These are phyloP conservation scores for Nitzschia inconspicua DNA, from an alignment of 108 stramenopile species.

Conservation along the genomic window DNA sequence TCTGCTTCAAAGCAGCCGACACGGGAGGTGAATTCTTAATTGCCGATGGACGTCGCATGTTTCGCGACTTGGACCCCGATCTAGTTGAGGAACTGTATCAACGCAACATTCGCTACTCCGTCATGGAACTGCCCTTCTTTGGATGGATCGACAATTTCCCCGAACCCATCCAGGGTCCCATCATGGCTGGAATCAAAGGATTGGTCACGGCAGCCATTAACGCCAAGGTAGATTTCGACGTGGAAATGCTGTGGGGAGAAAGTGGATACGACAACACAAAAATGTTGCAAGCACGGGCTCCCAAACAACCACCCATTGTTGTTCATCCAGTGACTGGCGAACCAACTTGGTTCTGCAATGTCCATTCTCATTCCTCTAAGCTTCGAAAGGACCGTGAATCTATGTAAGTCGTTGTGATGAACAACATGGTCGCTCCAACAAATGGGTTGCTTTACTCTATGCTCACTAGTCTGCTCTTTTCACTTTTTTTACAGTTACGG, in stretches of 20 bases:
- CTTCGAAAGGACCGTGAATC: constrained; percentile 81
- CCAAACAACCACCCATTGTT: constrained; percentile 84
- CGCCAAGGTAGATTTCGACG: constrained; percentile 86
- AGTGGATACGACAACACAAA: constrained; percentile 80
- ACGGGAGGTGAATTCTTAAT: constrained; percentile 87
- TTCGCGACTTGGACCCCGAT: constrained; percentile 69
- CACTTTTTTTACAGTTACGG: constrained; percentile 55
- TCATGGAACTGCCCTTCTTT: constrained; percentile 91
- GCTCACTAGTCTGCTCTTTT: neutral
- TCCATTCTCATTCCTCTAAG: constrained; percentile 83
- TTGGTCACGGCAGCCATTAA: constrained; percentile 78
- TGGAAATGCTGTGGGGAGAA: constrained; percentile 81
- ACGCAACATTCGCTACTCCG: constrained; percentile 77
- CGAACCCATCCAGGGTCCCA: constrained; percentile 44
- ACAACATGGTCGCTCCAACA: too few species aligned
- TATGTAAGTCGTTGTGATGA: constrained; percentile 45
- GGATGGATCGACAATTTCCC: constrained; percentile 80
- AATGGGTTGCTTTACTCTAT: neutral
- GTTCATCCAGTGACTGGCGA: constrained; percentile 81
- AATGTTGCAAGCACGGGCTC: constrained; percentile 86
- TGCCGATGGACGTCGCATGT: constrained; percentile 80
- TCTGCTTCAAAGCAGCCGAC: constrained; percentile 90
- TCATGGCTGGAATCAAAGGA: constrained; percentile 66
- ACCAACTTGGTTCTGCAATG: constrained; percentile 92
- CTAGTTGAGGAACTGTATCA: constrained; percentile 76